Evolutionary conservation across 1,284 basidiomycete genomes (phyloP).

Genomic region (Neolentinus lepideus): DNA sequence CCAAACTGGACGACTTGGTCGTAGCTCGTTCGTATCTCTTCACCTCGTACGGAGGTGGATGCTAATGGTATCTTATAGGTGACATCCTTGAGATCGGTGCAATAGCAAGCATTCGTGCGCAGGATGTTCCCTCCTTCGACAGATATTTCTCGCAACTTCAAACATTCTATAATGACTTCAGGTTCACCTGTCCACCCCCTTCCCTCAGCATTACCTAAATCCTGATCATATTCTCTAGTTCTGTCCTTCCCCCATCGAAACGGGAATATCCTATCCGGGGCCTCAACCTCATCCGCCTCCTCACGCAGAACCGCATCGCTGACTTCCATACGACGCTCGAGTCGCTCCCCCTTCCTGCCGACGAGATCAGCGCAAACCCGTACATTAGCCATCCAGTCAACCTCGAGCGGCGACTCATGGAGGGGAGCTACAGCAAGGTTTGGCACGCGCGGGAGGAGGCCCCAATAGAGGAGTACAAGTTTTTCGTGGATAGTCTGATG

Average conservation of each 20-base stretch:
- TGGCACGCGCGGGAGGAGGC: constrained; percentile 92
- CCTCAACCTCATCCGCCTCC: constrained; percentile 88
- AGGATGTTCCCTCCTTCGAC: constrained; percentile 89
- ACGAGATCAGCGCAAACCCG: constrained; percentile 67
- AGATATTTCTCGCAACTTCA: constrained; percentile 92
- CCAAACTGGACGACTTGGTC: constrained; percentile 54
- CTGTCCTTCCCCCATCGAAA: constrained; percentile 72
- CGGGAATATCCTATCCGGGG: constrained; percentile 88
- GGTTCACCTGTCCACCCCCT: constrained; percentile 31
- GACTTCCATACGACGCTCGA: constrained; percentile 99
- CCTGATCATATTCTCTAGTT: constrained; percentile 31
- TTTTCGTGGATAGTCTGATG: constrained; percentile 88
- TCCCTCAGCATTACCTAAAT: not conserved
- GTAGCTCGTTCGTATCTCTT: constrained; percentile 47
- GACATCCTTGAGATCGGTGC: constrained; percentile 96
- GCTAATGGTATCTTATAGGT: constrained; percentile 37
- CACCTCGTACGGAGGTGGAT: not conserved
- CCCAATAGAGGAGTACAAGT: constrained; percentile 82
- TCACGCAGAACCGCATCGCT: constrained; percentile 95
- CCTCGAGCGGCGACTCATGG: constrained; percentile 97
- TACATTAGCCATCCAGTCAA: constrained; percentile 85
- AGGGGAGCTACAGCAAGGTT: constrained; percentile 96
- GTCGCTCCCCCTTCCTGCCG: constrained; percentile 75
- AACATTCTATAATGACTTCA: constrained; percentile 88
- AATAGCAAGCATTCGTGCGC: constrained; percentile 84